Percentiles rank a stretch among this genome's conserved stretches.
phyloP scores from a whole-genome alignment of 176 grass and related monocot genomes.

The Eleusine coracana region DNA sequence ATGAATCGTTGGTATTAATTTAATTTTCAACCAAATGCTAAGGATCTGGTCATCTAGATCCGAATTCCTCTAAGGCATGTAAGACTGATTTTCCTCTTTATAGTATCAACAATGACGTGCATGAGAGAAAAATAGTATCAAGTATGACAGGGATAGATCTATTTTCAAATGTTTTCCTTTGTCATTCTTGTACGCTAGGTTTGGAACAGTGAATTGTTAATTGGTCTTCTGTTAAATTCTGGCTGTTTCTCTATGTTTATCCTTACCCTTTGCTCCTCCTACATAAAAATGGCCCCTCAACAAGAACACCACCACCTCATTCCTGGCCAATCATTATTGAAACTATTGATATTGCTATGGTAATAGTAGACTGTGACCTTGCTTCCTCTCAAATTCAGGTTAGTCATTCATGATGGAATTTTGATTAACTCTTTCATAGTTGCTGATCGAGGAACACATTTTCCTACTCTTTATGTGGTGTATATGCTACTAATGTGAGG shows the following conservation, averaged over 20 bases:
- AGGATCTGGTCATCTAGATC: neutral
- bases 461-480: constrained; percentile 41
- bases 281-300: neutral
- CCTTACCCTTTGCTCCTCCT: neutral
- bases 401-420: constrained; percentile 18
- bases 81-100: neutral
- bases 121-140: constrained; percentile 14
- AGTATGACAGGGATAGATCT: constrained; percentile 10
- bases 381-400: constrained; percentile 34
- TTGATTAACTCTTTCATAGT: constrained; percentile 1
- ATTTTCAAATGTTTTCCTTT: neutral
- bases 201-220: constrained; percentile 31
- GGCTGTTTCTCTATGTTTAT: constrained; percentile 9
- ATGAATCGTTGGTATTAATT: neutral
- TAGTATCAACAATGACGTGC: constrained; percentile 7
- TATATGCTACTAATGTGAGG: constrained; percentile 18
- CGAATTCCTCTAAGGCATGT: neutral
- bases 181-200: constrained; percentile 21
- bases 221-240: constrained; percentile 33
- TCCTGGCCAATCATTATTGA: neutral
- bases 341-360: constrained; percentile 11
- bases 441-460: neutral
- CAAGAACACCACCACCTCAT: no score
- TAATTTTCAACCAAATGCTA: neutral
- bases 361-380: neutral